Evolutionary conservation across 202 grass and related monocot genomes (phyloP).

Genomic region (Cymbopogon flexuosus): DNA sequence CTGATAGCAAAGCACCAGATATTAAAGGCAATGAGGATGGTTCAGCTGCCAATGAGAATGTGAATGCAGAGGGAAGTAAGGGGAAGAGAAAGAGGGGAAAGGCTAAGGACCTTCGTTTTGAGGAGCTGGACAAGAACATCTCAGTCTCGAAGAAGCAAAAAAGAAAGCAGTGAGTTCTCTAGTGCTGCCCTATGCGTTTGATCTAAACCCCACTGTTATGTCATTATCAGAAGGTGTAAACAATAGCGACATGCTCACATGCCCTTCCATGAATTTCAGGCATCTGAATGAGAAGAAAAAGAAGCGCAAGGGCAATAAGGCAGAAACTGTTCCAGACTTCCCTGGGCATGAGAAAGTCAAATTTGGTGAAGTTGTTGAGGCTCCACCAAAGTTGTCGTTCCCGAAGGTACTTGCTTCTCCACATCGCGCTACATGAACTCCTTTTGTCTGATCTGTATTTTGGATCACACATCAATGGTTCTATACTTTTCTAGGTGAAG

Average conservation of each 20-base stretch:
- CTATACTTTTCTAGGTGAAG: slow-evolving; percentile 51
- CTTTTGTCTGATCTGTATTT: not conserved
- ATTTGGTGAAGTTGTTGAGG: slow-evolving; percentile 85
- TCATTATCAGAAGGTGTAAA: not conserved
- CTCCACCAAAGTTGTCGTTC: slow-evolving; percentile 78
- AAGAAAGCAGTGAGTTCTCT: slow-evolving; percentile 66
- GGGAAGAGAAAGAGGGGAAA: slow-evolving; percentile 57
- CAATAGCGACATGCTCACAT: not conserved
- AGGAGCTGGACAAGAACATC: slow-evolving; percentile 51
- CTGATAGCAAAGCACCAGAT: slow-evolving; percentile 23
- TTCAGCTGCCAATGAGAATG: slow-evolving; percentile 1
- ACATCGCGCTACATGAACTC: not conserved
- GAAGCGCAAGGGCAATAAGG: slow-evolving; percentile 57
- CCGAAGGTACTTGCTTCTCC: slow-evolving; percentile 59
- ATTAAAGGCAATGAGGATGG: slow-evolving; percentile 22
- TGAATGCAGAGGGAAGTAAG: slow-evolving; percentile 38
- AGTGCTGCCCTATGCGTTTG: not conserved
- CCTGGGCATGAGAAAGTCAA: slow-evolving; percentile 72
- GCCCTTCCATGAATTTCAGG: slow-evolving; percentile 28
- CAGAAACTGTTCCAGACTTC: slow-evolving; percentile 47
- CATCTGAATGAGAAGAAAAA: slow-evolving; percentile 89
- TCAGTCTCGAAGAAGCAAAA: slow-evolving; percentile 67
- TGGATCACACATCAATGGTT: not conserved
- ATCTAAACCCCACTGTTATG: not conserved
- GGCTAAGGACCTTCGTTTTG: slow-evolving; percentile 69